Base-by-base conservation (phyloP, 2,329 filamentous ascomycete species). In the Hypomyces rosellus region DNA sequence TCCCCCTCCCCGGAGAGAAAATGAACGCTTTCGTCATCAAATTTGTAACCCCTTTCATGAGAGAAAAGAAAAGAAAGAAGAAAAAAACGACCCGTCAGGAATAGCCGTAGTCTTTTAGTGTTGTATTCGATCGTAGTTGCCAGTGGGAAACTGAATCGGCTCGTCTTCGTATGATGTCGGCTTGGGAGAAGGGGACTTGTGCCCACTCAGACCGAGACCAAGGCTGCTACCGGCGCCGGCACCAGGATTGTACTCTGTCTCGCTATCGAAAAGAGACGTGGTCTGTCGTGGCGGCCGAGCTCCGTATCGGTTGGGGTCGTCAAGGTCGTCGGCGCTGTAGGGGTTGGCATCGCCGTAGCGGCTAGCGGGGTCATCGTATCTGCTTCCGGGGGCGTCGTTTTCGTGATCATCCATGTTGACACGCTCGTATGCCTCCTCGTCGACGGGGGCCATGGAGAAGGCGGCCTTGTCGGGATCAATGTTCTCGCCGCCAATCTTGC, bases 401-500 rank as follows among this genome's bases (percentile, higher is more conserved):
- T 77, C 71, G 54, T 80, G 73, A 58, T 81, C 76, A 51, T 79
- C 72, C 67, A 74, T 71, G 64, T 82, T 74, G 54, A 85, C 75
- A 13, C 78, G 79, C 46, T 81, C 78, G 60, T 85, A 85, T 40
- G 78, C 76, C 61, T 85, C 82, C 56, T 85, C 82, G 58, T 82
- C 81, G 61, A 82, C 78, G n/a, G 80, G 80, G 13, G 79, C 80
- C 66, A 82, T 83, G 50, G 80, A 84, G 68, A 86, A 86, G 53
- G 82, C 82, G 25, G 82, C 81, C 71, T 85, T 85, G 65, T 86
- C 82, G 1, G 82, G 82, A 63, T 85, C 82, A 57, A 84, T 84
- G 68, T 80, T 78, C 56, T 65, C 66, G 53, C 62, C 62, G 53
- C 63, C 63, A 46, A 73, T 58, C 60, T 70, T 65, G 60, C 63